Evolutionary conservation across 2,329 filamentous ascomycete genomes (phyloP), one percentile per base, ranked within the genome.

Genomic region (Fusarium subglutinans): DNA sequence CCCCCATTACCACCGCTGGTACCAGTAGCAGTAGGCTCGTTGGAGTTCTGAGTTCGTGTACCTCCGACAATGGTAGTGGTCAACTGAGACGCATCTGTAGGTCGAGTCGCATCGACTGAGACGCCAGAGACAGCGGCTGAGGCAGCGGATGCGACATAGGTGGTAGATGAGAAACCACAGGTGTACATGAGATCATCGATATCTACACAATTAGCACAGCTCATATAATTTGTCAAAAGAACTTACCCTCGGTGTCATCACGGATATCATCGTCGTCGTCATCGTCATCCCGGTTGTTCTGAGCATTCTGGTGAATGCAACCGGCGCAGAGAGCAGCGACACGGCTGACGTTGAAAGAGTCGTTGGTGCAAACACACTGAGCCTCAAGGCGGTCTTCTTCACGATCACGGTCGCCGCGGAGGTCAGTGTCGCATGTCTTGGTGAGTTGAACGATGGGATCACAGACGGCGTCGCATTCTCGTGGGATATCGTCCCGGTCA

Each of bases 321-420:
- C 78, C 79, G 57, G 80, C 78, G 68, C 83, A 85, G 26, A 83
- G 79, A 6, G 77, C 81, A 24, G 82, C 79, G 55, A 84, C 72
- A 24, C 72, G 66, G 30, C 54, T 70, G 56, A 85, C 84, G 74
- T 84, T 74, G 76, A 86, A 83, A 75, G 82, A 82, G 55, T 78
- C 69, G 78, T 86, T 83, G 72, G 82, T 81, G 79, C 84, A 84
- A 59, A 84, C 73, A 69, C 84, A 85, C 72, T 85, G 82, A 18
- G 75, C 77, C 77, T 81, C 78, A 58, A 84, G 81, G 24, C 79
- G 80, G 50, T 82, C 76, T 74, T 84, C 82, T 38, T 79, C 73
- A 30, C 77, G 79, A 75, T 82, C 80, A 24, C 54, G 76, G 61
- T 80, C 75, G 47, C 77, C 75, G 33, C 48, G 61, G 43, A 81